phyloP scores from a whole-genome alignment of 2,329 filamentous ascomycete genomes.

The Clonostachys solani region DNA sequence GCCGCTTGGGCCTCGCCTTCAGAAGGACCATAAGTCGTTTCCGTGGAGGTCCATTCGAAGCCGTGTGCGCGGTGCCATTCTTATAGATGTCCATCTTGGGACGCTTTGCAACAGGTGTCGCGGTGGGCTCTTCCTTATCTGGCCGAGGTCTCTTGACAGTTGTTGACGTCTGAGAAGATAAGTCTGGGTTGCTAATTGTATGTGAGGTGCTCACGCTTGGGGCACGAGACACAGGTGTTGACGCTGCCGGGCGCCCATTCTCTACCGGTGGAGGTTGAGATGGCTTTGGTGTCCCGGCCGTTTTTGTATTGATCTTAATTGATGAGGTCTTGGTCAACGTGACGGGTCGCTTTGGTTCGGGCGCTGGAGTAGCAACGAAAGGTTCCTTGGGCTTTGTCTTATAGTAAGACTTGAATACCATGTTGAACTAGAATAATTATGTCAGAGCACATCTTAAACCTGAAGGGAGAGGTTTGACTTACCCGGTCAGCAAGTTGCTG shows the following conservation, averaged over 20 bases:
- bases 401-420: conserved; percentile 32
- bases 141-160: conserved; percentile 27
- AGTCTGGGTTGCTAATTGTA: too few relatives aligned
- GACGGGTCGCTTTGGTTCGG: conserved; percentile 14
- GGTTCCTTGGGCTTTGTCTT: conserved; percentile 25
- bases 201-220: too few relatives aligned
- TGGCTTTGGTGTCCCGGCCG: conserved; percentile 8
- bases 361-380: conserved; percentile 11
- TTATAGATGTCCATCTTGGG: conserved; percentile 23
- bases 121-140: conserved; percentile 26
- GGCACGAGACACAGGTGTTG: background rate
- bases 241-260: background rate
- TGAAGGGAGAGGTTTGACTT: conserved; percentile 8
- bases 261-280: conserved; percentile 2
- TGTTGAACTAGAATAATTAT: conserved; percentile 18
- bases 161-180: conserved; percentile 10
- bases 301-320: conserved; percentile 32
- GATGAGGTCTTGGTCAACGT: conserved; percentile 23
- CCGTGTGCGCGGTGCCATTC: conserved; percentile 5
- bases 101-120: conserved; percentile 27
- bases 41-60: conserved; percentile 9
- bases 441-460: background rate
- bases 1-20: conserved; percentile 23
- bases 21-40: conserved; percentile 31
- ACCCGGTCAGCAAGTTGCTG: conserved; percentile 29